phyloP scores from a whole-genome alignment of 345 rosid species.

The Luvunga scandens region DNA sequence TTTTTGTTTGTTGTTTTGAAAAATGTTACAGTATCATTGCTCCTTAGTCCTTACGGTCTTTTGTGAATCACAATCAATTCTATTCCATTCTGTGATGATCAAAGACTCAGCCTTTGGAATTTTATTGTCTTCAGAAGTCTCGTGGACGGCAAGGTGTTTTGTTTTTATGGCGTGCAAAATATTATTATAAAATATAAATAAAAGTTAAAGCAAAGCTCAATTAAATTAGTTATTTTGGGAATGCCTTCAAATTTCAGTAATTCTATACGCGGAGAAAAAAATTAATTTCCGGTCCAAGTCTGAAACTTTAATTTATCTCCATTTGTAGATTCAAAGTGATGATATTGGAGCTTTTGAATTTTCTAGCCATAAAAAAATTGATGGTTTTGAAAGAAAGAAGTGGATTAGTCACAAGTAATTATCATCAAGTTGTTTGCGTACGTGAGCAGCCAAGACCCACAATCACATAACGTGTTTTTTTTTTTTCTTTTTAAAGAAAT shows the following conservation, averaged over 20 bases:
- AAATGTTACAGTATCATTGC: too few relatives aligned
- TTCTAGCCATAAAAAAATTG: not conserved
- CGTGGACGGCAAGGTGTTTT: slow-evolving; percentile 2
- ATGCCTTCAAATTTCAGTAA: not conserved
- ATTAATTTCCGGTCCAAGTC: too few relatives aligned
- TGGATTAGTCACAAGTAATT: not conserved
- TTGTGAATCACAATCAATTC: not conserved
- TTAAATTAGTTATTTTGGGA: not conserved
- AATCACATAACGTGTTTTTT: too few relatives aligned
- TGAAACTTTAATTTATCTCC: not conserved
- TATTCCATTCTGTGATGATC: not conserved
- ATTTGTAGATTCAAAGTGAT: not conserved
- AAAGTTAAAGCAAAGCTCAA: not conserved
- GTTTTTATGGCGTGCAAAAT: not conserved
- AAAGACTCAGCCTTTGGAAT: too few relatives aligned
- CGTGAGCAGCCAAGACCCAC: not conserved
- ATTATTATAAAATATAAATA: not conserved
- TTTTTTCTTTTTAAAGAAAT: too few relatives aligned
- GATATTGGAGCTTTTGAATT: not conserved
- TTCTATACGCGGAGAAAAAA: too few relatives aligned
- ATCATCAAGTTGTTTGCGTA: slow-evolving; percentile 9
- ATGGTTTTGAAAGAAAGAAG: not conserved
- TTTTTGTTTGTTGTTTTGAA: too few relatives aligned
- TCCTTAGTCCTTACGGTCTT: not conserved
- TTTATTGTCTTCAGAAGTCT: slow-evolving; percentile 2